phyloP scores from a whole-genome alignment of 2,329 filamentous ascomycete species.

The Cercospora zeae-maydis region DNA sequence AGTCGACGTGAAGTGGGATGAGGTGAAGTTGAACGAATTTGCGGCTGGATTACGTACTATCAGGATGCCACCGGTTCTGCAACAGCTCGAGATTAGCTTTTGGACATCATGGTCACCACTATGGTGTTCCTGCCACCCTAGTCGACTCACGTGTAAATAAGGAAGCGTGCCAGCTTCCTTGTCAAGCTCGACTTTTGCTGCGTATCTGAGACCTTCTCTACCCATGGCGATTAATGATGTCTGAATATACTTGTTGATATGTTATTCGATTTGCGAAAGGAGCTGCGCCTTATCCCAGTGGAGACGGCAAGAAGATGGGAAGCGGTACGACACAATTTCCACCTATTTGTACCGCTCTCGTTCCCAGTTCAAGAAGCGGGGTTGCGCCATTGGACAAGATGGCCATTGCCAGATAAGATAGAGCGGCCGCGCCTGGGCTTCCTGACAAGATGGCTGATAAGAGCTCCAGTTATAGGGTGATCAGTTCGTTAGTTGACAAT shows the following conservation, averaged over 20 bases:
- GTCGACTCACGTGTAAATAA: slow-evolving; percentile 31
- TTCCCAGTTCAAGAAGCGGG: not conserved
- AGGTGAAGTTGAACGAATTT: slow-evolving; percentile 6
- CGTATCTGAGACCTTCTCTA: slow-evolving; percentile 61
- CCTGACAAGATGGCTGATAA: slow-evolving; percentile 21
- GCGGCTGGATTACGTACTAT: slow-evolving; percentile 57
- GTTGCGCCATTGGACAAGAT: not conserved
- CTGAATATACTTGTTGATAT: not conserved
- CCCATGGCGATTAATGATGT: slow-evolving; percentile 40
- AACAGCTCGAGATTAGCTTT: slow-evolving; percentile 10
- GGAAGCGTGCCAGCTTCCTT: slow-evolving; percentile 68
- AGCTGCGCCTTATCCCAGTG: not conserved
- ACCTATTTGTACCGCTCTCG: slow-evolving; percentile 3
- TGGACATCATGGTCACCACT: slow-evolving; percentile 8
- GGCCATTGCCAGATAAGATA: slow-evolving; percentile 2
- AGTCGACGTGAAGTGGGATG: not conserved
- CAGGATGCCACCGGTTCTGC: slow-evolving; percentile 90
- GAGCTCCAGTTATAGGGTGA: slow-evolving; percentile 5
- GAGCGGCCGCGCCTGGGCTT: slow-evolving; percentile 6
- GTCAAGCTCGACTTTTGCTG: slow-evolving; percentile 68
- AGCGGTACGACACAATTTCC: not conserved
- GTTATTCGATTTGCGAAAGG: not conserved
- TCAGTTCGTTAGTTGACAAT: not conserved
- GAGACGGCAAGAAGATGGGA: not conserved
- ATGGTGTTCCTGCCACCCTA: slow-evolving; percentile 15